Evolutionary conservation across 352 stramenopile genomes (phyloP), one percentile per base, ranked within the genome.

Genomic region (Peronospora destructor): DNA sequence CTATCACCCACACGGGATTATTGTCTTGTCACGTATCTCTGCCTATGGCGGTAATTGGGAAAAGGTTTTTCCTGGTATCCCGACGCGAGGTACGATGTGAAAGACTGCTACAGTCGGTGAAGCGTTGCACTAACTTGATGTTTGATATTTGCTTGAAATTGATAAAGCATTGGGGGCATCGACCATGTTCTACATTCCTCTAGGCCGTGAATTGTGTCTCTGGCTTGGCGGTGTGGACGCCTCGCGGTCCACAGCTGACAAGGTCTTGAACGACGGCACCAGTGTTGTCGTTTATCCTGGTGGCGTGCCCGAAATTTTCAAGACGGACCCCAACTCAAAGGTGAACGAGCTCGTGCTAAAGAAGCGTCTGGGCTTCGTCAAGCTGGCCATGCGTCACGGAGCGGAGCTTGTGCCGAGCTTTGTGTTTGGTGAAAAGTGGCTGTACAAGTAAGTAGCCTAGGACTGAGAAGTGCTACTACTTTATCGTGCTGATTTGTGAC

Each of bases 341-440:
- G 68, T 76, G 52, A 91, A 80, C 45, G 62, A 72, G 17, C 63
- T 91, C 40, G 66, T 91, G 49, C 69, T 91, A 25, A 82, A 85
- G 59, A 83, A 86, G 38, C 76, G 80, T n/a, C 45, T 91, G 32
- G 80, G 80, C 12, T 91, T 91, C 35, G 70, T 91, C 57, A 91
- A 88, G 55, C 61, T 91, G 21, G 80, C 80, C 35, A 85, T 91
- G 42, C 75, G 73, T 26, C 75, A 91, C 34, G 76, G 76, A 10
- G 80, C 76, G 1, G 73, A 88, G 17, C 69, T 91, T 45, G 80
- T 91, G 17, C 80, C 80, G 4, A 78, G 64, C 11, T 88, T 88
- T 39, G 80, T 88, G 10, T 91, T 91, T 44, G 70, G 70, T 41
- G 80, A 91, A 48, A 91, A 91, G 63, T 88, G 64, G 53, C 66